Percentiles rank a stretch among this genome's conserved stretches.
Conservation (phyloP, 2,329 filamentous ascomycete species). For the Fusarium sp. region DNA sequence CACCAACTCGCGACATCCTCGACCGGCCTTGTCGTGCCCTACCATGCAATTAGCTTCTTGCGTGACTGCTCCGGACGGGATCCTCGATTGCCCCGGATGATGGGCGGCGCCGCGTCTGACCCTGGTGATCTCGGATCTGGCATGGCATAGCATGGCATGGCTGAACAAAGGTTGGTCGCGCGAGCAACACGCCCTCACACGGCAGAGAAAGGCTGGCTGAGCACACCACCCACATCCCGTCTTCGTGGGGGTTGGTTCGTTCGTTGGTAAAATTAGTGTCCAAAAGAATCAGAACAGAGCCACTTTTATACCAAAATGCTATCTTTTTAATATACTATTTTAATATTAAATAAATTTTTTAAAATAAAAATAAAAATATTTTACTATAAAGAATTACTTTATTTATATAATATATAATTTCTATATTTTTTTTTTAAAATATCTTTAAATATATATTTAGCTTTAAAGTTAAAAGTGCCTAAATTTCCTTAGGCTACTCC, state of each 20-base stretch:
- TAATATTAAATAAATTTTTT: too few species aligned
- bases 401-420: too few species aligned
- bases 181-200: slow-evolving; percentile 12
- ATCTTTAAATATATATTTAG: too few species aligned
- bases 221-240: slow-evolving; percentile 4
- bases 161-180: slow-evolving; percentile 2
- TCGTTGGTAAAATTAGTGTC: too few species aligned
- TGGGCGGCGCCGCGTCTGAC: background rate
- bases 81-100: slow-evolving; percentile 13
- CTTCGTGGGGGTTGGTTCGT: slow-evolving; percentile 19
- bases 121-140: slow-evolving; percentile 7
- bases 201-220: slow-evolving; percentile 10
- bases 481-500: too few species aligned
- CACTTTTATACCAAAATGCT: too few species aligned
- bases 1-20: background rate
- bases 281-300: too few species aligned
- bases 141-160: slow-evolving; percentile 12
- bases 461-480: too few species aligned
- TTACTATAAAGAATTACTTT: too few species aligned
- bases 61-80: background rate
- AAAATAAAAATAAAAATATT: too few species aligned
- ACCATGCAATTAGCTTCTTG: background rate
- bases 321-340: too few species aligned
- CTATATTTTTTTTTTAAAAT: too few species aligned
- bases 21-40: background rate